Conservation (phyloP, 768 basidiomycete species). For the Pleurotus giganteus region DNA sequence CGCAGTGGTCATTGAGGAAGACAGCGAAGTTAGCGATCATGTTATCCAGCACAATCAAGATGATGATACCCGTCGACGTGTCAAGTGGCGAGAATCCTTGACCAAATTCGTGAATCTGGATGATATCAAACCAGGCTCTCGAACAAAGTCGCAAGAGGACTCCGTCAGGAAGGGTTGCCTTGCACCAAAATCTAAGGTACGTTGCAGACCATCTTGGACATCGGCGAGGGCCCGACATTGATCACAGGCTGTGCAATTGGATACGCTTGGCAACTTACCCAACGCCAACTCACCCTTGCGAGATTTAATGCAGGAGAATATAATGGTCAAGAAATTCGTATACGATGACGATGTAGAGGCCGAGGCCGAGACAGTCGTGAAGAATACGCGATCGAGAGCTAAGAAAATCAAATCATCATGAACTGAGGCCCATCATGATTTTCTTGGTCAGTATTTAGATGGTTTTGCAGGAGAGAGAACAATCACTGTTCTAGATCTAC, state of each 20-base stretch:
- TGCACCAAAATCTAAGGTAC: conserved; percentile 65
- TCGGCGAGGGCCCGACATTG: background rate
- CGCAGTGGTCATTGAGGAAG: conserved; percentile 22
- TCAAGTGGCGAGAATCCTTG: conserved; percentile 77
- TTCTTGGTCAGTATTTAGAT: background rate
- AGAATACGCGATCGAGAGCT: conserved; percentile 56
- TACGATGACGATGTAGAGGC: conserved; percentile 69
- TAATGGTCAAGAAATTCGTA: conserved; percentile 75
- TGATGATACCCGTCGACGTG: conserved; percentile 45
- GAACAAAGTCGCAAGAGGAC: conserved; percentile 38
- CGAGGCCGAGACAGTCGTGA: conserved; percentile 29
- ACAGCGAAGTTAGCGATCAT: conserved; percentile 17
- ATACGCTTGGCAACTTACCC: conserved; percentile 70
- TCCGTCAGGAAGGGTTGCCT: conserved; percentile 61
- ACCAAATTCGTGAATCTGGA: conserved; percentile 61
- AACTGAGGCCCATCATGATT: background rate
- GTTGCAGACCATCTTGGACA: conserved; percentile 10
- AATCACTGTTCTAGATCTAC: background rate
- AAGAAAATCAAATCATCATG: conserved; percentile 45
- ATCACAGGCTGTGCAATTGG: conserved; percentile 55
- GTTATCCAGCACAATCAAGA: conserved; percentile 33
- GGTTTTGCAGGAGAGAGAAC: background rate
- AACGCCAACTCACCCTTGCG: conserved; percentile 53
- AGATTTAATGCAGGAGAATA: conserved; percentile 60
- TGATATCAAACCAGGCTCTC: conserved; percentile 54